These are phyloP conservation scores for Penicillium sp. DNA, from an alignment of 2,329 filamentous ascomycete genomes.

Conservation along the genomic window DNA sequence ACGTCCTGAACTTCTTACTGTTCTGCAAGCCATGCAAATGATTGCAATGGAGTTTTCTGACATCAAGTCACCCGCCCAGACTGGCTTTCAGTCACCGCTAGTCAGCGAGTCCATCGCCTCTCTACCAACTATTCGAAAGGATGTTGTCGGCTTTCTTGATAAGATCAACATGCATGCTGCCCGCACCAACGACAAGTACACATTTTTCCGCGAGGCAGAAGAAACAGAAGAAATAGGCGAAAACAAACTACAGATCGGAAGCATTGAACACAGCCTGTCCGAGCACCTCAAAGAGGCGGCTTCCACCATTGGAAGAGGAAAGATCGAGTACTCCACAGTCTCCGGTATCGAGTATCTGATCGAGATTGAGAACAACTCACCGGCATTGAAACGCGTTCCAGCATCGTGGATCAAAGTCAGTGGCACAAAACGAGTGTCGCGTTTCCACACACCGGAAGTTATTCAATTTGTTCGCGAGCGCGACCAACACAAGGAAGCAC, in stretches of 20 bases:
- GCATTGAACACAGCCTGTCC: slow-evolving; percentile 85
- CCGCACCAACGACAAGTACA: slow-evolving; percentile 85
- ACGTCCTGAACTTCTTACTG: slow-evolving; percentile 79
- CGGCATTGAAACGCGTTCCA: slow-evolving; percentile 80
- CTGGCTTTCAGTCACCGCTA: slow-evolving; percentile 71
- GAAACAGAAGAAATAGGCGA: slow-evolving; percentile 88
- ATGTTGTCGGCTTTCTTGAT: slow-evolving; percentile 74
- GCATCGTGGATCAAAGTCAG: slow-evolving; percentile 95
- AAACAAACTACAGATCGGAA: slow-evolving; percentile 87
- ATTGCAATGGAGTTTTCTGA: slow-evolving; percentile 76
- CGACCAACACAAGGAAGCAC: slow-evolving; percentile 90
- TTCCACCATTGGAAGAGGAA: slow-evolving; percentile 69
- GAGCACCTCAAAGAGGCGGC: slow-evolving; percentile 73
- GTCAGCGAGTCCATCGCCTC: slow-evolving; percentile 72
- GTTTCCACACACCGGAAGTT: slow-evolving; percentile 93
- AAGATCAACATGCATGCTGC: slow-evolving; percentile 84
- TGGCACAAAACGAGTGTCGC: slow-evolving; percentile 86
- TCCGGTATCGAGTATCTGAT: slow-evolving; percentile 93
- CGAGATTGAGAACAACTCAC: slow-evolving; percentile 74
- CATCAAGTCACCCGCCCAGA: slow-evolving; percentile 65
- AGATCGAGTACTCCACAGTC: slow-evolving; percentile 78
- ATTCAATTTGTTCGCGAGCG: slow-evolving; percentile 79
- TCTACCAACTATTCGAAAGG: slow-evolving; percentile 74
- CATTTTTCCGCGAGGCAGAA: slow-evolving; percentile 83
- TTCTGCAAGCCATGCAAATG: slow-evolving; percentile 81